phyloP scores from a whole-genome alignment of 495 filamentous ascomycete species.

The Friedmanniomyces endolithicus region DNA sequence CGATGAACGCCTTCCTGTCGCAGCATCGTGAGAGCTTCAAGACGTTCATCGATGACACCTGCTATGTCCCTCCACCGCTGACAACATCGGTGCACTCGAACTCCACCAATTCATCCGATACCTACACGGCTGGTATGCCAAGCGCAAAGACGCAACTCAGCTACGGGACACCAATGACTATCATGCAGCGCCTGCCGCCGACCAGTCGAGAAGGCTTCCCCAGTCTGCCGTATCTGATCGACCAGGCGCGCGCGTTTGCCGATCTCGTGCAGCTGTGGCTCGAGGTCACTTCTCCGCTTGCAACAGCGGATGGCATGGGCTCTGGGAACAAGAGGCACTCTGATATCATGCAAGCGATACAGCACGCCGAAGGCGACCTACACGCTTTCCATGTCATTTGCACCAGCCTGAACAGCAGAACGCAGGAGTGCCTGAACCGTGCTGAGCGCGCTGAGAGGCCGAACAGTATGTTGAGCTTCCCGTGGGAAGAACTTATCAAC shows the following conservation, averaged over 20 bases:
- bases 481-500: constrained; percentile 65
- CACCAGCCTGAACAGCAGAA: constrained; percentile 54
- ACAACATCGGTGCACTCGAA: background rate
- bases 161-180: constrained; percentile 87
- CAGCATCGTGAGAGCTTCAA: constrained; percentile 64
- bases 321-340: background rate
- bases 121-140: constrained; percentile 50
- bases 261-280: constrained; percentile 84
- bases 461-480: constrained; percentile 43
- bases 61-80: constrained; percentile 58
- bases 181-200: constrained; percentile 68
- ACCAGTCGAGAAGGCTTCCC: constrained; percentile 88
- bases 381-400: constrained; percentile 64
- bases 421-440: constrained; percentile 54
- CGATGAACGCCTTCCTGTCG: constrained; percentile 73
- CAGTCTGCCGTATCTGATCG: constrained; percentile 85
- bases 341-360: constrained; percentile 26
- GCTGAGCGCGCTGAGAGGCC: constrained; percentile 63
- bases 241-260: constrained; percentile 78
- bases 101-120: constrained; percentile 34
- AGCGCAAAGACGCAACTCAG: constrained; percentile 19
- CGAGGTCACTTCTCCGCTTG: constrained; percentile 30
- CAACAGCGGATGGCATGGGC: background rate
- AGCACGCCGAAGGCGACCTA: constrained; percentile 49
- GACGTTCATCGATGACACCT: constrained; percentile 74